Base-by-base conservation (phyloP, 1,284 basidiomycete genomes). In the Testicularia cyperi region DNA sequence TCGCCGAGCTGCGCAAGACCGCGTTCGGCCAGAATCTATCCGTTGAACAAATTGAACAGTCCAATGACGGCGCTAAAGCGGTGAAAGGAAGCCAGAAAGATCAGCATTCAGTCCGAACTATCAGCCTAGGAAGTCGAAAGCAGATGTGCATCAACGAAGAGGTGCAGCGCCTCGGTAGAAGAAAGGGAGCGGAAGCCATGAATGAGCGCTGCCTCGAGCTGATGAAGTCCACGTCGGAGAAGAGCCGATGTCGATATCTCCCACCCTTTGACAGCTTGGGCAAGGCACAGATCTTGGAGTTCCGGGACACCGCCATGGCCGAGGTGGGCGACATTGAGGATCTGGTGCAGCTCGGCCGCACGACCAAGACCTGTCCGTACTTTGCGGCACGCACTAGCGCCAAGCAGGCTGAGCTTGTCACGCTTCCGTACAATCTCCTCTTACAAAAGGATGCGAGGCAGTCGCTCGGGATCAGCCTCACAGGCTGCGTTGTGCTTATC, bases 271-370 rank as follows among this genome's bases (percentile, higher is more conserved):
- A 72, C 24, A 48, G 52, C 19, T 38, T 33, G 6, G 71, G 70
- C 1, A 42, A 57, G 3, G 49, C 54, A 1, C n/a, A 80, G 39
- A 84, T 95, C 80, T 80, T 89, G n/a, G 88, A 91, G 58, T 85
- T 94, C 51, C 82, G 92, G 32, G 94, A 97, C 76, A 84, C 88
- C 57, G 87, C 95, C 21, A 78, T 97, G 62, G 40, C 29, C 19
- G 82, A 83, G 2, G 89, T 92, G 0, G 90, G 88, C 73, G 92
- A 96, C 63, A 96, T 98, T 6, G 94, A 97, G 74, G 92, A 97
- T 64, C 82, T 97, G 5, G 89, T 90, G 1, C 77, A 78, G 9
- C 79, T 86, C 4, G 92, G 94, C 78, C 72, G 80, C 79, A 72
- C 78, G 31, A 78, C 83, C 5, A 81, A 86, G 36, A 86, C 84